Evolutionary conservation across 805 yeast genomes (phyloP).

Genomic region (Ogataea populi-albae): DNA sequence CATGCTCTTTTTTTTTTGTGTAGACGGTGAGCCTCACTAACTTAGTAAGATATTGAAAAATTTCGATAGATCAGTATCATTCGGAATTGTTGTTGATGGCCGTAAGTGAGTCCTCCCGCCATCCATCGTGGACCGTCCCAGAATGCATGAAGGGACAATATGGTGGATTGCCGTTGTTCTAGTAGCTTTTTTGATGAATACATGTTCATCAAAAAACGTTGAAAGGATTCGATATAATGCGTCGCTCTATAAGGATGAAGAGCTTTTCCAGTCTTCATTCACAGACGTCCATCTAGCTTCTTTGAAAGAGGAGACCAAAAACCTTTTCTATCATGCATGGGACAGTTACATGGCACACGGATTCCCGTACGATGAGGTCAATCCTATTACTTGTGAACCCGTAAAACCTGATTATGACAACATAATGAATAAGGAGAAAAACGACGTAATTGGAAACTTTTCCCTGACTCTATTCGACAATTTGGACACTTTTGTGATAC

Average conservation of each 20-base stretch:
- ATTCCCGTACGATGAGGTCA: slow-evolving; percentile 78
- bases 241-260: slow-evolving; percentile 12
- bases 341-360: slow-evolving; percentile 63
- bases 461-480: slow-evolving; percentile 77
- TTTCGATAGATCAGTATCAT: too few species aligned
- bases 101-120: too few species aligned
- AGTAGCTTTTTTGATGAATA: too few species aligned
- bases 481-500: slow-evolving; percentile 71
- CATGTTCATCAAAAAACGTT: too few species aligned
- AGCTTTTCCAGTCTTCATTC: slow-evolving; percentile 27
- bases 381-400: slow-evolving; percentile 69
- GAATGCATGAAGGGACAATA: too few species aligned
- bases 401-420: slow-evolving; percentile 61
- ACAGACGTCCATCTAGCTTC: slow-evolving; percentile 21
- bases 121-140: too few species aligned
- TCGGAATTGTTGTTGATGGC: too few species aligned
- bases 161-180: too few species aligned
- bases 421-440: slow-evolving; percentile 53
- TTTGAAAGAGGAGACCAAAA: slow-evolving; percentile 44
- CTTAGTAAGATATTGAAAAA: too few species aligned
- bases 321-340: slow-evolving; percentile 75
- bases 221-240: slow-evolving; percentile 3
- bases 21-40: too few species aligned
- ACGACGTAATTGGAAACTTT: slow-evolving; percentile 84
- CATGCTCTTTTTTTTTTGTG: too few species aligned